Conservation (phyloP, 371 early-diverging fungal genomes). For the Mucor sp. region DNA sequence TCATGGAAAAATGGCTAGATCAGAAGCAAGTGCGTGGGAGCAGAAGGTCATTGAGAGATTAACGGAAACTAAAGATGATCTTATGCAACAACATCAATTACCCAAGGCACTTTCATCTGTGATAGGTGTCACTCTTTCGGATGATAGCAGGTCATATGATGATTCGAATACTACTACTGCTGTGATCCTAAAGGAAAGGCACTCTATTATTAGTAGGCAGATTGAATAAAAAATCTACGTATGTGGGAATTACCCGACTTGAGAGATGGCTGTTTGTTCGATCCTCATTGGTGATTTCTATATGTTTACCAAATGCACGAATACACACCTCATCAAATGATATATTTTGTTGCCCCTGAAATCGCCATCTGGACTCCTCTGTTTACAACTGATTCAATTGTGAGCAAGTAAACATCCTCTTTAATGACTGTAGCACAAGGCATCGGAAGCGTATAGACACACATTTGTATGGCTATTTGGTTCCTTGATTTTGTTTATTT, state of each 20-base stretch:
- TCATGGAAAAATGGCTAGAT: slow-evolving; percentile 22
- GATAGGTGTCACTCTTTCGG: neutral
- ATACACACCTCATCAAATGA: neutral
- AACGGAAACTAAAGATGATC: neutral
- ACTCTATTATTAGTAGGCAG: neutral
- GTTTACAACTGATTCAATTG: neutral
- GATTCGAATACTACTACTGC: neutral
- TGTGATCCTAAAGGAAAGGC: neutral
- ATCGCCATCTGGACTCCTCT: neutral
- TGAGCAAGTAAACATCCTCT: neutral
- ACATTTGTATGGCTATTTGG: neutral
- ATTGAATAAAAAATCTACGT: neutral
- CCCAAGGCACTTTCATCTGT: slow-evolving; percentile 3
- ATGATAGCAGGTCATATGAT: neutral
- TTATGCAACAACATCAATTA: neutral
- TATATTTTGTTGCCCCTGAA: neutral
- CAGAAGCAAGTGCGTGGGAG: slow-evolving; percentile 22
- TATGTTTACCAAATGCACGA: neutral
- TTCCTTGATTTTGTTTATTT: neutral
- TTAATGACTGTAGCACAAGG: neutral
- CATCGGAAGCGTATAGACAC: neutral
- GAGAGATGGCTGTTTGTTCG: neutral
- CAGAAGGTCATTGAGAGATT: neutral
- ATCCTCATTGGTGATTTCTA: neutral
- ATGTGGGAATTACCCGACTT: neutral